Conservation (phyloP, 2,329 filamentous ascomycete species). For the Pezizomycotina sp. region DNA sequence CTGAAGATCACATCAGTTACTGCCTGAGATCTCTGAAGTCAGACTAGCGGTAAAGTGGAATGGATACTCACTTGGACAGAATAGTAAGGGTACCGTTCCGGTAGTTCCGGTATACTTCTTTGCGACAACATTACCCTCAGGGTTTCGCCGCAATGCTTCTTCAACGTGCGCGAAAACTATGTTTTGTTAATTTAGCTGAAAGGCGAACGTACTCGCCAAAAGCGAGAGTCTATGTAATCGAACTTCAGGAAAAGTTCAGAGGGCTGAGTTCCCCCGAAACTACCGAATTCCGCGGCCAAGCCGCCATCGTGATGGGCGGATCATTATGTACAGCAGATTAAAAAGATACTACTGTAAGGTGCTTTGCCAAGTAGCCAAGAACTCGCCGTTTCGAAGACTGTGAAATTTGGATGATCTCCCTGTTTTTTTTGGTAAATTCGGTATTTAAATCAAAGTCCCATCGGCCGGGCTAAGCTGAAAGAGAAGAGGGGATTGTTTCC, state of each 20-base stretch:
- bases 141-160: slow-evolving; percentile 38
- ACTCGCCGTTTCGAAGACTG: no score
- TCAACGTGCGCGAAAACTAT: slow-evolving; percentile 51
- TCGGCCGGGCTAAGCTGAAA: no score
- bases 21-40: slow-evolving; percentile 18
- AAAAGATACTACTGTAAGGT: no score
- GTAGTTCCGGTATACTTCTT: slow-evolving; percentile 43
- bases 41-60: background rate
- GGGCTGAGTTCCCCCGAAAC: slow-evolving; percentile 47
- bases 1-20: slow-evolving; percentile 23
- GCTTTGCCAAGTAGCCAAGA: no score
- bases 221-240: slow-evolving; percentile 15
- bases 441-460: no score
- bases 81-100: slow-evolving; percentile 54
- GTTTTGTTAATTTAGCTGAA: slow-evolving; percentile 3
- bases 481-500: no score
- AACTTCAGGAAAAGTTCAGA: slow-evolving; percentile 51
- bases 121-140: slow-evolving; percentile 37
- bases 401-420: no score
- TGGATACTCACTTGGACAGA: slow-evolving; percentile 38
- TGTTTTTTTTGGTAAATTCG: no score
- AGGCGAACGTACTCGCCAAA: background rate
- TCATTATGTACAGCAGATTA: no score
- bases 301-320: no score
- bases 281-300: no score